Evolutionary conservation across 1,284 basidiomycete genomes (phyloP).

Genomic region (Cerioporus squamosus): DNA sequence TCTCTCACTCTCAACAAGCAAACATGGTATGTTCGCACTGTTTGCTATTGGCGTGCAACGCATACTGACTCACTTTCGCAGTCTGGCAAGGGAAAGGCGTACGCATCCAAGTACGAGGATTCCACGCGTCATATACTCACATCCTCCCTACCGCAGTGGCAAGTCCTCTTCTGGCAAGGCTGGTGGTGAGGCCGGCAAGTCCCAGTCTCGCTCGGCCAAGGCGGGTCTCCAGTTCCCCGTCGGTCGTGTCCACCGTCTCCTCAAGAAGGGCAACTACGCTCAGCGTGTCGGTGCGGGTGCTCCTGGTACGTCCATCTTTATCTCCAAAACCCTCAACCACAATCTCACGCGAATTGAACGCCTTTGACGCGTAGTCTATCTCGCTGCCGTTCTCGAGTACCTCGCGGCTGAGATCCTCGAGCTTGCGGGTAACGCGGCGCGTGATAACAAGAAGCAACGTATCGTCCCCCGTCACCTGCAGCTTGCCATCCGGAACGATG

Average conservation of each 20-base stretch:
- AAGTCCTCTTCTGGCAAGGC: slow-evolving; percentile 62
- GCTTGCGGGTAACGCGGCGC: slow-evolving; percentile 82
- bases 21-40: slow-evolving; percentile 34
- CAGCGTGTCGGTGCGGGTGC: slow-evolving; percentile 74
- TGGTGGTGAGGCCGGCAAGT: slow-evolving; percentile 49
- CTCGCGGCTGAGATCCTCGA: slow-evolving; percentile 89
- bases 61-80: slow-evolving; percentile 30
- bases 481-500: slow-evolving; percentile 85
- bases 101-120: slow-evolving; percentile 13
- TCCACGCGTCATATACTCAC: slow-evolving; percentile 11
- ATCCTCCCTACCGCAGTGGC: slow-evolving; percentile 40
- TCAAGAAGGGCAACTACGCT: slow-evolving; percentile 83
- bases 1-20: slow-evolving; percentile 22
- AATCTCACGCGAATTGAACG: neutral
- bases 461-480: slow-evolving; percentile 87
- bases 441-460: slow-evolving; percentile 80
- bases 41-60: slow-evolving; percentile 5
- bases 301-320: slow-evolving; percentile 55
- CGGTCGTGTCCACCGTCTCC: slow-evolving; percentile 84
- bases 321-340: neutral
- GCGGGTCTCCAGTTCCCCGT: slow-evolving; percentile 87
- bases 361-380: slow-evolving; percentile 64
- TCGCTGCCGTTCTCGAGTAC: slow-evolving; percentile 86
- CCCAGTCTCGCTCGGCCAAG: slow-evolving; percentile 76
- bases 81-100: slow-evolving; percentile 64